Base-by-base conservation (phyloP, 148 eudicot genomes). In the Rhododendron williamsianum region DNA sequence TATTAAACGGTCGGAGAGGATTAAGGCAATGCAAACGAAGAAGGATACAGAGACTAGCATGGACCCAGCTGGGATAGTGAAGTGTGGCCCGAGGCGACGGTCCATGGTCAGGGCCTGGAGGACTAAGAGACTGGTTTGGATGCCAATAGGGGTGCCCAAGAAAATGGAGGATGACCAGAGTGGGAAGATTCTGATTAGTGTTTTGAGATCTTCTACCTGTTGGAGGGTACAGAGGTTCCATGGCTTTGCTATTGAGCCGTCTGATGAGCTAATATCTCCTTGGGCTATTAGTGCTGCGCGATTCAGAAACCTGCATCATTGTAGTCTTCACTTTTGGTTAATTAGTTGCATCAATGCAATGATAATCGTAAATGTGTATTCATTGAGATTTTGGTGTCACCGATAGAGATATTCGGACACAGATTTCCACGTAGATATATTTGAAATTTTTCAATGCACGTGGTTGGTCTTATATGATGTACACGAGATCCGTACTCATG, bases 161-260 rank as follows among this genome's bases (percentile, higher is more conserved):
- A 93, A 77, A 8, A 95, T 87, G 46, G 93, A 90, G 45, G 90
- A 91, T 16, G 96, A 90, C 96, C 98, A 95, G 21, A 94, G 81
- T 46, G 98, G 98, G 38, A 90, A 15, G 25, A 93, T 80, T 89
- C 86, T 93, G 43, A 94, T 86, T 4, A 93, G 60, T 84, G 85
- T 82, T 85, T 91, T 90, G 49, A 91, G 87, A 41, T 88, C 89
- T 78, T 90, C 91, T 38, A 89, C 89, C 86, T 91, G 88, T 79
- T 86, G 83, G 12, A 91, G 86, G 33, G 87, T 86, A 78, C 90
- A 89, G 81, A 89, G 81, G 33, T 76, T 86, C 92, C 91, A 89
- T 56, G 85, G 89, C n/a, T 88, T 86, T 85, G 84, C 35, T 52
- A 85, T 80, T 48, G 87, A 67, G 12, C 90, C 89, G 43, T 86